phyloP scores from a whole-genome alignment of 163 green algal species.

The Coccomyxa subellipsoidea region DNA sequence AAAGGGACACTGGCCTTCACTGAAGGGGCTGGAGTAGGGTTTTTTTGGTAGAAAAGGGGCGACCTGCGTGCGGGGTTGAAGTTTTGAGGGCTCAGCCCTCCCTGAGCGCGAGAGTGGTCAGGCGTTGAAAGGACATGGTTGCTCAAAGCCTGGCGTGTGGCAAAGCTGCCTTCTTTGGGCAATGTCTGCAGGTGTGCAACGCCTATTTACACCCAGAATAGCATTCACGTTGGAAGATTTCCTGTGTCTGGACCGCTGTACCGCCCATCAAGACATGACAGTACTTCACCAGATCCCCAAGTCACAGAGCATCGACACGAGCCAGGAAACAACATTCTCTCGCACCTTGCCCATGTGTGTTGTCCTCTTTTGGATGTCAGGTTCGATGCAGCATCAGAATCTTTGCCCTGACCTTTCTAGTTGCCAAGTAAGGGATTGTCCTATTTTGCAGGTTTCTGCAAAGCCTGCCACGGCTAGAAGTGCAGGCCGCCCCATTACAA shows the following conservation, averaged over 20 bases:
- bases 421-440: background rate
- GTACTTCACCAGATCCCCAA: background rate
- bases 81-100: background rate
- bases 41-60: background rate
- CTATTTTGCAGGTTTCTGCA: background rate
- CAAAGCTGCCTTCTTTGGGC: slow-evolving; percentile 8
- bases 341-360: background rate
- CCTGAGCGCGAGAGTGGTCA: background rate
- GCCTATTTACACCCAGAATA: background rate
- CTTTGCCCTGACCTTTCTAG: background rate
- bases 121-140: background rate
- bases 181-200: background rate
- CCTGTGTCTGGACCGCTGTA: background rate
- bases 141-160: background rate
- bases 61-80: background rate
- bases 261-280: background rate
- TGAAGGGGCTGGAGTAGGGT: background rate
- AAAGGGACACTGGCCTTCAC: background rate
- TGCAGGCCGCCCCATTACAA: background rate
- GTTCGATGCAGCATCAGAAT: background rate
- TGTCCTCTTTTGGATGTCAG: background rate
- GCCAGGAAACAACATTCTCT: background rate
- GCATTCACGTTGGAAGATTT: background rate
- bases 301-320: background rate
- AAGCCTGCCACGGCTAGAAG: background rate